Percentiles rank a stretch among this genome's conserved stretches.
phyloP scores from a whole-genome alignment of 129 eudicot genomes.

The sunflower (Helianthus annuus) region DNA sequence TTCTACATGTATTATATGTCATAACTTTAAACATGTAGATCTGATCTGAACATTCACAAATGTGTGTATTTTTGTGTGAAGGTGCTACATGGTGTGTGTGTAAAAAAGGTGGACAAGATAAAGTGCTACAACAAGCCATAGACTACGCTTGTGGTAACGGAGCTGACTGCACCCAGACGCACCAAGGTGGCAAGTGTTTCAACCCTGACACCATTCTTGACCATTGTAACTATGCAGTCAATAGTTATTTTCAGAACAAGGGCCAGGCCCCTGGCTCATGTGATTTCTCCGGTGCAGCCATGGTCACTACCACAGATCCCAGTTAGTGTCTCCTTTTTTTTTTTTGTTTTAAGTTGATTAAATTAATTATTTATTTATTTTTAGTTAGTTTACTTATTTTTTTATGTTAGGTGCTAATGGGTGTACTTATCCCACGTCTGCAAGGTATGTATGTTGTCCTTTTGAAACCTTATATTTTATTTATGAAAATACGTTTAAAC shows the following conservation, averaged over 20 bases:
- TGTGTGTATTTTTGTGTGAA: constrained; percentile 9
- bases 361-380: neutral
- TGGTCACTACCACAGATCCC: constrained; percentile 53
- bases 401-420: constrained; percentile 57
- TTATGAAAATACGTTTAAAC: neutral
- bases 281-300: constrained; percentile 67
- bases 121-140: constrained; percentile 56
- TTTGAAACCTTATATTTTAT: neutral
- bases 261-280: constrained; percentile 61
- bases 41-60: too few species aligned
- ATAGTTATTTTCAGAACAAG: constrained; percentile 72
- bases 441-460: constrained; percentile 61
- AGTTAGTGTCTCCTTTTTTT: constrained; percentile 42
- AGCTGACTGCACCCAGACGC: constrained; percentile 80
- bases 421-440: constrained; percentile 61
- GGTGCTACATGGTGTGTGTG: constrained; percentile 77
- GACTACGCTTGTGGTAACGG: constrained; percentile 94
- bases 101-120: constrained; percentile 52
- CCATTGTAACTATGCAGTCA: constrained; percentile 85
- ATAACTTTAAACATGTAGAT: neutral
- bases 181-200: constrained; percentile 56
- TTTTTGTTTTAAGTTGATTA: neutral
- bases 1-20: neutral
- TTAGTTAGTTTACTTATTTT: neutral
- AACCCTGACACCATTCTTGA: constrained; percentile 69